Conservation (phyloP, 2,329 filamentous ascomycete species). For the Fusarium lyarnte region DNA sequence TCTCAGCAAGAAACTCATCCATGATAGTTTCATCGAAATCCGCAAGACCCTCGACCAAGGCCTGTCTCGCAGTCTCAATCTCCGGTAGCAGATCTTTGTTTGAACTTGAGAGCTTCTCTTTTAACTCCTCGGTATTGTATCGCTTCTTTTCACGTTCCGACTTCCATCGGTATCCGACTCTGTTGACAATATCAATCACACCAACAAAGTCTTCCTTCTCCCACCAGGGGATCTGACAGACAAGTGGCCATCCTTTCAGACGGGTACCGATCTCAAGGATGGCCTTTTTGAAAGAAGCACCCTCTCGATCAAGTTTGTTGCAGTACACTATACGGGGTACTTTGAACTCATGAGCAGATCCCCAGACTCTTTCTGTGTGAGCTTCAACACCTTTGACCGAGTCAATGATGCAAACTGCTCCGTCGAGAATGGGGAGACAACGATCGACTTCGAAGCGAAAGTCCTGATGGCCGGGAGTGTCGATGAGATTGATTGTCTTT, state of each 20-base stretch:
- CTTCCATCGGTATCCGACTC: conserved; percentile 79
- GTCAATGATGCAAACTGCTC: conserved; percentile 91
- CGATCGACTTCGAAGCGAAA: conserved; percentile 97
- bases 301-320: conserved; percentile 82
- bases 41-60: conserved; percentile 83
- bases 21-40: conserved; percentile 90
- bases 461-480: conserved; percentile 93
- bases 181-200: conserved; percentile 82
- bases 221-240: conserved; percentile 98
- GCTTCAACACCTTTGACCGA: conserved; percentile 95
- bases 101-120: conserved; percentile 53
- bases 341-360: conserved; percentile 83
- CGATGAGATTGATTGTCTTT: conserved; percentile 89
- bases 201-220: conserved; percentile 82
- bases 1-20: conserved; percentile 81
- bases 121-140: conserved; percentile 44
- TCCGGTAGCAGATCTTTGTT: conserved; percentile 70
- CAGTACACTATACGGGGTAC: conserved; percentile 84
- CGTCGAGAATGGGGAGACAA: conserved; percentile 87
- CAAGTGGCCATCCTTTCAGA: conserved; percentile 84
- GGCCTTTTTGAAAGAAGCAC: conserved; percentile 81
- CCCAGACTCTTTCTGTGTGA: conserved; percentile 96
- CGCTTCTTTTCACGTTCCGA: conserved; percentile 53
- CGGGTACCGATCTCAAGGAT: conserved; percentile 85
- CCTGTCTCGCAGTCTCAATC: conserved; percentile 77